Evolutionary conservation across 768 basidiomycete genomes (phyloP), one percentile per base, ranked within the genome.

Genomic region (Boletus rubescentipes): DNA sequence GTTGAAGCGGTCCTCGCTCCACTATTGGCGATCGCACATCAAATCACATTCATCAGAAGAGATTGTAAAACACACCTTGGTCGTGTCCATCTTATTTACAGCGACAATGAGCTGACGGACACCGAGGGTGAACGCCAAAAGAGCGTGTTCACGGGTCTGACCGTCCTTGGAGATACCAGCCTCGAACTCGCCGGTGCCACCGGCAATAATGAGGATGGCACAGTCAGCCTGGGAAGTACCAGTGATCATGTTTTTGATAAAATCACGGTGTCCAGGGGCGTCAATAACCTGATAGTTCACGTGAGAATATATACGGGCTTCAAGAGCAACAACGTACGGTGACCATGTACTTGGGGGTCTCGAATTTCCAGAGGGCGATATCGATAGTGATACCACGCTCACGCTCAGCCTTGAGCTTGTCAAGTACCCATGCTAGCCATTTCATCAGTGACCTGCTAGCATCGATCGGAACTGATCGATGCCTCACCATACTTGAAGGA

Each of bases 181-280:
- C 78, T 99, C 97, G 80, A 99, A 98, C 80, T 99, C 97, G 87
- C 97, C 97, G 75, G 91, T 94, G 81, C 97, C 97, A 76, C 82
- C 89, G 61, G 96, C 97, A 65, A 99, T 99, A 83, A 99, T 98
- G 77, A 99, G 93, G 75, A 99, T 86, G 70, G 95, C 97, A 72
- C 96, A 98, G 75, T 99, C 96, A 73, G 96, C 95, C 86, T 99
- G 97, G 69, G 97, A 99, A 68, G 97, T 99, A 84, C 97, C 97
- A 59, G 97, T 99, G 75, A 99, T 99, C 95, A 95, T 97, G 92
- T 97, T 99, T 82, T 99, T 99, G 86, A 99, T 99, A 80, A 99
- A 99, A 73, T 99, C 97, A 86, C 97, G 94, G 77, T 97, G 95
- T 72, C 96, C 96, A 44, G 97, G 97, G 74, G 97, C 97, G 73